Conservation (phyloP, 352 stramenopile genomes). For the Globisporangium radiosum region DNA sequence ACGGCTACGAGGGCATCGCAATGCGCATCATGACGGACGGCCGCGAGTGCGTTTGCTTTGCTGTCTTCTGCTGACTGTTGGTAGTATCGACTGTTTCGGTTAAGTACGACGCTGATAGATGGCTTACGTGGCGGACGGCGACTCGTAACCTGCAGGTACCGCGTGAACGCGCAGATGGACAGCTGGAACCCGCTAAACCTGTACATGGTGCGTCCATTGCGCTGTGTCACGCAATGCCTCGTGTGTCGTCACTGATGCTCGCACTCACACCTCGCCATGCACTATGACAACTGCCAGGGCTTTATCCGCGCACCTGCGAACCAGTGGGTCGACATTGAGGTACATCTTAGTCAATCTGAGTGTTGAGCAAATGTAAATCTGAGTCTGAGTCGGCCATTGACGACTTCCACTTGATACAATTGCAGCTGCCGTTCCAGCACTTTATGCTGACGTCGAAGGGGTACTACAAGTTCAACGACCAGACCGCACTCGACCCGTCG, state of each 20-base stretch:
- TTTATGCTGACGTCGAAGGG: constrained; percentile 81
- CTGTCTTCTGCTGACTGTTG: not conserved
- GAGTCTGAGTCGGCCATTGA: no score
- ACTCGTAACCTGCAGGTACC: constrained; percentile 29
- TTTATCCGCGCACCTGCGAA: constrained; percentile 78
- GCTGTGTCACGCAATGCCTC: not conserved
- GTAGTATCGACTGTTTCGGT: not conserved
- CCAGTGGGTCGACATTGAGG: constrained; percentile 79
- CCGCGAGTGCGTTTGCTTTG: constrained; percentile 36
- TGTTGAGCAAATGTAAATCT: no score
- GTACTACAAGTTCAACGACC: constrained; percentile 78
- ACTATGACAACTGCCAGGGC: constrained; percentile 23
- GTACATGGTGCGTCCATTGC: constrained; percentile 50
- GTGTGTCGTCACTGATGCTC: not conserved
- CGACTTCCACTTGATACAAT: not conserved
- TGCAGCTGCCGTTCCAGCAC: constrained; percentile 62
- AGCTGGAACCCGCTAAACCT: constrained; percentile 85
- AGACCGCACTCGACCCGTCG: constrained; percentile 60
- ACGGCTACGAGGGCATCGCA: constrained; percentile 77
- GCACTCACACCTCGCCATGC: no score
- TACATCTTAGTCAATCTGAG: constrained; percentile 11
- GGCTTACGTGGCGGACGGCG: not conserved
- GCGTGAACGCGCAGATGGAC: constrained; percentile 81
- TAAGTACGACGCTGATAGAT: no score
- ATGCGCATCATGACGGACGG: constrained; percentile 87